These are phyloP conservation scores for Mycena belliarum DNA, from an alignment of 768 basidiomycete genomes.

Conservation along the genomic window DNA sequence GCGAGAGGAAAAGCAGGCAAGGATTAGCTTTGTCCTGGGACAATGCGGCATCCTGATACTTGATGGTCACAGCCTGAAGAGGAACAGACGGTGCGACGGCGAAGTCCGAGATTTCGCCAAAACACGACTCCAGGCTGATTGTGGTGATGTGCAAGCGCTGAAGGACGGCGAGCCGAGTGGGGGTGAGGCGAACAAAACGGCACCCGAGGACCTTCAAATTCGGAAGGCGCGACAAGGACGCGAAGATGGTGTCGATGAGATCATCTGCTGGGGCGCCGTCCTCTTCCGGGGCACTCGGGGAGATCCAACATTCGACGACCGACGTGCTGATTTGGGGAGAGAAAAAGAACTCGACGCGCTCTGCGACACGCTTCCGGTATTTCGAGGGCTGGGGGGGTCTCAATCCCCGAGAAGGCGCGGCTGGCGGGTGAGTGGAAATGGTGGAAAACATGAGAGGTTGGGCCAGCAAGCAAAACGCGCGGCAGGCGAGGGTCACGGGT, in stretches of 20 bases:
- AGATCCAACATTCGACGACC: conserved; percentile 37
- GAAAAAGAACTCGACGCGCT: conserved; percentile 34
- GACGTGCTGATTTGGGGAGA: conserved; percentile 34
- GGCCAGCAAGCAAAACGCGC: conserved; percentile 33
- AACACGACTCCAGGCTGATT: conserved; percentile 34
- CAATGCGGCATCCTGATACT: conserved; percentile 16
- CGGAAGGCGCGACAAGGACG: conserved; percentile 31
- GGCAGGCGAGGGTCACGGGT: conserved; percentile 32
- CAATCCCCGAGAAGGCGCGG: conserved; percentile 26
- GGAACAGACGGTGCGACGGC: conserved; percentile 10
- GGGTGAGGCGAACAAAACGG: conserved; percentile 38
- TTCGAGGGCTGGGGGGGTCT: conserved; percentile 24
- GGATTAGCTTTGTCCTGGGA: conserved; percentile 7
- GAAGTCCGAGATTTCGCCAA: conserved; percentile 17
- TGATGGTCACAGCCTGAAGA: conserved; percentile 17
- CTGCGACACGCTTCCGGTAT: conserved; percentile 33
- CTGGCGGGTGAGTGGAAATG: conserved; percentile 36
- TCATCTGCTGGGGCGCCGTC: conserved; percentile 32
- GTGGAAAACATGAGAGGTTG: conserved; percentile 40
- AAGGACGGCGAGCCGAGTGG: conserved; percentile 33
- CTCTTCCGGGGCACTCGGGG: conserved; percentile 34
- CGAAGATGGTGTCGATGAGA: conserved; percentile 34
- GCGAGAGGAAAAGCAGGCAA: conserved; percentile 25
- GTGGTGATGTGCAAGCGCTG: conserved; percentile 29
- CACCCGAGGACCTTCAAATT: conserved; percentile 35